A percentile compares a stretch with the other conserved stretches of the same genome.
Evolutionary conservation across 1,139 yeast species (phyloP).

Genomic region (Petasospora fabianii): DNA sequence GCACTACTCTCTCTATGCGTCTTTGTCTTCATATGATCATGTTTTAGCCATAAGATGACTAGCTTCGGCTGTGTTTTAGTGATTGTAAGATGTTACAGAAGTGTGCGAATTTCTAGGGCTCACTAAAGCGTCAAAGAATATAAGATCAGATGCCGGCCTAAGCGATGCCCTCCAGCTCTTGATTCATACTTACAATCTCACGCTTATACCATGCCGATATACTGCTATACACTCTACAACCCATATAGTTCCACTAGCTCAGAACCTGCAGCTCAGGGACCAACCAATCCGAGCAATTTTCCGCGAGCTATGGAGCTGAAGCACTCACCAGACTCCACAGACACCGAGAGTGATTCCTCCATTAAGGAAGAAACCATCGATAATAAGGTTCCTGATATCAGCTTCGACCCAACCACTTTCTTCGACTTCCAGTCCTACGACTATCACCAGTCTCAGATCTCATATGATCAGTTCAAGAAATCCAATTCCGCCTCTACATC

Average conservation of each 20-base stretch:
- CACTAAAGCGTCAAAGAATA: no score
- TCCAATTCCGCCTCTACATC: background rate
- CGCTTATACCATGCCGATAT: slow-evolving; percentile 5
- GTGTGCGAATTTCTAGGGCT: no score
- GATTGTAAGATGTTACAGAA: no score
- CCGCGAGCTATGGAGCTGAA: no score
- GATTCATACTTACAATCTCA: background rate
- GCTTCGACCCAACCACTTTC: slow-evolving; percentile 6
- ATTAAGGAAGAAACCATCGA: background rate
- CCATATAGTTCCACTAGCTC: background rate
- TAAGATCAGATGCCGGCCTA: no score
- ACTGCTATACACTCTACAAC: slow-evolving; percentile 11
- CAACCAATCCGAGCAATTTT: no score
- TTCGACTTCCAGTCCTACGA: slow-evolving; percentile 9
- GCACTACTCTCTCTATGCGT: background rate
- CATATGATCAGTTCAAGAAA: background rate
- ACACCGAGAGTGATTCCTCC: background rate
- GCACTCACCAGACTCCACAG: background rate
- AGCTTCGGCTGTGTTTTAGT: no score
- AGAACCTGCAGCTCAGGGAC: no score
- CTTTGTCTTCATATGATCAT: background rate
- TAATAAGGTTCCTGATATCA: background rate
- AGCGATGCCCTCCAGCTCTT: no score
- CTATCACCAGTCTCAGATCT: background rate
- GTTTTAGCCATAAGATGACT: no score